A percentile compares a stretch with the other conserved stretches of the same genome.
Conservation (phyloP, 371 early-diverging fungal species). For the Lichtheimia corymbifera region DNA sequence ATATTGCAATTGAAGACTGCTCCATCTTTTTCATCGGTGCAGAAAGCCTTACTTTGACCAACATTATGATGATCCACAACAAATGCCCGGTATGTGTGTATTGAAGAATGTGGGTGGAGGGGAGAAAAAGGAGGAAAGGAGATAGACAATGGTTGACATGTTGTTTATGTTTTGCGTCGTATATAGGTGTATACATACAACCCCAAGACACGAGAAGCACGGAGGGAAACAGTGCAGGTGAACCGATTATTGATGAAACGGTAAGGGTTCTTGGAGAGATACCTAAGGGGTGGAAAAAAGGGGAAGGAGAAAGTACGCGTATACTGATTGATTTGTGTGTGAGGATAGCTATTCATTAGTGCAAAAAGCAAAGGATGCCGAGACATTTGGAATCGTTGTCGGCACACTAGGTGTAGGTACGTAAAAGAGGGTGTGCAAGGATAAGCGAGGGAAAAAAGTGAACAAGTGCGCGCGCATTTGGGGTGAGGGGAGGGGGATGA, state of each 20-base stretch:
- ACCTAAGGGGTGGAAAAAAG: too few relatives aligned
- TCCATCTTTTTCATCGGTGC: conserved; percentile 81
- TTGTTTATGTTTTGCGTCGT: not conserved
- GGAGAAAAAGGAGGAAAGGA: too few relatives aligned
- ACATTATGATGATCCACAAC: conserved; percentile 82
- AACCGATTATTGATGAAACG: conserved; percentile 78
- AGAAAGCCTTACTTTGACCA: conserved; percentile 83
- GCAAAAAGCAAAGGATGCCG: conserved; percentile 91
- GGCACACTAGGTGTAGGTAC: conserved; percentile 93
- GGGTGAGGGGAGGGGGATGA: too few relatives aligned
- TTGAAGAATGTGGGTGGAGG: too few relatives aligned
- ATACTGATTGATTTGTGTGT: conserved; percentile 65
- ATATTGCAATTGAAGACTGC: conserved; percentile 53
- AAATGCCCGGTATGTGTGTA: conserved; percentile 48
- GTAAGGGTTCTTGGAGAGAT: conserved; percentile 23
- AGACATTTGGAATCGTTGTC: conserved; percentile 93
- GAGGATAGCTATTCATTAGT: conserved; percentile 71
- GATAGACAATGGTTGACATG: too few relatives aligned
- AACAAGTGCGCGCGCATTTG: too few relatives aligned
- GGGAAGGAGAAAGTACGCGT: too few relatives aligned
- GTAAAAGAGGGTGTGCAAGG: conserved; percentile 11
- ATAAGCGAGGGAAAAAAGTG: too few relatives aligned
- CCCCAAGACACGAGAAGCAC: conserved; percentile 54
- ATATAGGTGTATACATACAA: conserved; percentile 63
- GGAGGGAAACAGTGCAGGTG: conserved; percentile 65